Conservation (phyloP, 257 asterid species). For the Thymus mandschuricus region DNA sequence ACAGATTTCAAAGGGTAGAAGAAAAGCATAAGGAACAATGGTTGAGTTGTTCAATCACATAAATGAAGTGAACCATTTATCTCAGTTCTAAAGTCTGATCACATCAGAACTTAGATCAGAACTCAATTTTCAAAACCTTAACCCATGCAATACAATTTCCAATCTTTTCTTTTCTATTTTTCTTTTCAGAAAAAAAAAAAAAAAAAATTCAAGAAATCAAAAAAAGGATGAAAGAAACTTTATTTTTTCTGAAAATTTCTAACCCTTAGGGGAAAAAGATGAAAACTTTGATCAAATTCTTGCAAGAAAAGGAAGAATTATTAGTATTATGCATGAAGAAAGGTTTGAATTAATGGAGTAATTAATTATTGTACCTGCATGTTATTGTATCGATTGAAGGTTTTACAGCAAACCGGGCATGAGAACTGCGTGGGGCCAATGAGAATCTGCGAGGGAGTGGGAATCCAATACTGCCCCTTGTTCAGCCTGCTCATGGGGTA, state of each 20-base stretch:
- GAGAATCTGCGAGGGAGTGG: slow-evolving; percentile 94
- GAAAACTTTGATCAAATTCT: background rate
- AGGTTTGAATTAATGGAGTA: background rate
- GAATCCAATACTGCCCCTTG: slow-evolving; percentile 94
- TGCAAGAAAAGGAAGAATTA: background rate
- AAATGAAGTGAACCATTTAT: slow-evolving; percentile 47
- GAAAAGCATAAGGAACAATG: slow-evolving; percentile 73
- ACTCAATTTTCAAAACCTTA: slow-evolving; percentile 16
- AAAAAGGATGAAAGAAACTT: background rate
- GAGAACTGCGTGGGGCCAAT: slow-evolving; percentile 93
- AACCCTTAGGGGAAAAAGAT: slow-evolving; percentile 13
- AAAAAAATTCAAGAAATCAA: background rate
- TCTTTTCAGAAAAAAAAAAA: background rate
- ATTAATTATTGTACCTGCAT: slow-evolving; percentile 61
- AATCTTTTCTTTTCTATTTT: background rate
- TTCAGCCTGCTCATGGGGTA: slow-evolving; percentile 52
- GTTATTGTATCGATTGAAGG: slow-evolving; percentile 94
- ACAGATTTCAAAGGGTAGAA: slow-evolving; percentile 49
- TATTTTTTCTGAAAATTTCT: background rate
- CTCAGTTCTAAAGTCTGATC: slow-evolving; percentile 40
- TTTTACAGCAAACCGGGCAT: slow-evolving; percentile 85
- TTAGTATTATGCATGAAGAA: slow-evolving; percentile 8
- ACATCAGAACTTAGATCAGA: slow-evolving; percentile 41
- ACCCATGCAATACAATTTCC: slow-evolving; percentile 33
- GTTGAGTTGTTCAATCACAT: slow-evolving; percentile 72